A percentile compares a stretch with the other conserved stretches of the same genome.
These are phyloP conservation scores for Sporothrix sp. DNA, from an alignment of 2,329 filamentous ascomycete species.

Conservation along the genomic window DNA sequence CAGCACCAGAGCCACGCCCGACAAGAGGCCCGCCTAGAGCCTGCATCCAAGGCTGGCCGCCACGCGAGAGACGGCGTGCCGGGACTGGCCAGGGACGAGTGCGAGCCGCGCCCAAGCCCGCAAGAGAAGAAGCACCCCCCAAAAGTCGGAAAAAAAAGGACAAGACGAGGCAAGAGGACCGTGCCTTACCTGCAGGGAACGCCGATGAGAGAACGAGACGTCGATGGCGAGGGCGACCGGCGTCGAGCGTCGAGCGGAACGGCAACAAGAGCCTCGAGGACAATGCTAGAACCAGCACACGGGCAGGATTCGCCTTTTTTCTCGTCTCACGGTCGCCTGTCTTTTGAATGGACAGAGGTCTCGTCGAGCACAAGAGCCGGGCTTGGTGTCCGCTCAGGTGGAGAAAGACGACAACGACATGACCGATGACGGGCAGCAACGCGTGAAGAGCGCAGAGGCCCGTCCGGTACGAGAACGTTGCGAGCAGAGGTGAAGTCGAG, in stretches of 20 bases:
- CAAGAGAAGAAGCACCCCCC: not conserved
- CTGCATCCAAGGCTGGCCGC: not conserved
- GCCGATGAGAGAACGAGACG: not conserved
- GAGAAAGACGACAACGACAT: not conserved
- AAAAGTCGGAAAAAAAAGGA: not conserved
- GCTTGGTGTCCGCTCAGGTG: not conserved
- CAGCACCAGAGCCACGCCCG: not conserved
- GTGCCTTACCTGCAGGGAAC: not conserved
- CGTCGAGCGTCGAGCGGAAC: too few relatives aligned
- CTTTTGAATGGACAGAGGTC: too few relatives aligned
- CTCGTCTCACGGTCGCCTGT: too few relatives aligned
- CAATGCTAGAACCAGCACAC: too few relatives aligned
- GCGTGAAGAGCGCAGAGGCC: too few relatives aligned
- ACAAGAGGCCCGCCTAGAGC: not conserved
- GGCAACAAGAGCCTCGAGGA: too few relatives aligned
- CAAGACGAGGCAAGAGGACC: not conserved
- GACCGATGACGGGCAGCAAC: constrained; percentile 1
- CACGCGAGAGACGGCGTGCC: constrained; percentile 3
- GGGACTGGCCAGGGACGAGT: not conserved
- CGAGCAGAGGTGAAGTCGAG: too few relatives aligned
- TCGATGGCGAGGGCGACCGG: too few relatives aligned
- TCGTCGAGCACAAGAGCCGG: too few relatives aligned
- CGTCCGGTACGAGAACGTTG: too few relatives aligned
- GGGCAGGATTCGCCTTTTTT: too few relatives aligned
- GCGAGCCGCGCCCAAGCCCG: not conserved